A percentile compares a stretch with the other conserved stretches of the same genome.
These are phyloP conservation scores for Rhipidocladum racemiflorum DNA, from an alignment of 176 grass and related monocot species.

Conservation along the genomic window DNA sequence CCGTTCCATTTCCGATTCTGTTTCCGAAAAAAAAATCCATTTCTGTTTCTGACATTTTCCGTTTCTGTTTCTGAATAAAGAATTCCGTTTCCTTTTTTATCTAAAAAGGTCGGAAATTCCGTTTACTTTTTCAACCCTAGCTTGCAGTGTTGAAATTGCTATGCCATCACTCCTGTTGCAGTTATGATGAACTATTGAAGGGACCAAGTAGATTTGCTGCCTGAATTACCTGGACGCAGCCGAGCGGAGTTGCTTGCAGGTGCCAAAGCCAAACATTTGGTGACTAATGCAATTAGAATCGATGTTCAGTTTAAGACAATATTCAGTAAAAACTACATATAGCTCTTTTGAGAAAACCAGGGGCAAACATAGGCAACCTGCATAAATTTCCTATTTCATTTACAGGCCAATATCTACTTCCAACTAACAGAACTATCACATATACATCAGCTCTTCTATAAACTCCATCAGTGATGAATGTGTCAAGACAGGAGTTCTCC, in stretches of 20 bases:
- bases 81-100: too few species aligned
- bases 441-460: conserved; percentile 26
- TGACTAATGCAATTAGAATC: not conserved
- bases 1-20: too few species aligned
- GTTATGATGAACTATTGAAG: not conserved
- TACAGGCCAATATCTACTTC: not conserved
- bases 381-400: not conserved
- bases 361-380: not conserved
- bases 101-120: too few species aligned
- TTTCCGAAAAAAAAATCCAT: too few species aligned
- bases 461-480: not conserved
- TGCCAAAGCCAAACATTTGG: not conserved
- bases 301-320: not conserved
- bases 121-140: too few species aligned
- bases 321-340: not conserved
- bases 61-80: too few species aligned
- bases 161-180: not conserved
- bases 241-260: not conserved
- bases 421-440: conserved; percentile 14
- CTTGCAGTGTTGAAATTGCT: not conserved
- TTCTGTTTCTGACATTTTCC: too few species aligned
- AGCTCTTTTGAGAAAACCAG: not conserved
- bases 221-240: not conserved
- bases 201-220: not conserved
- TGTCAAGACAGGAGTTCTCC: not conserved